phyloP scores from a whole-genome alignment of 306 rosid species.

The Comarum palustre region DNA sequence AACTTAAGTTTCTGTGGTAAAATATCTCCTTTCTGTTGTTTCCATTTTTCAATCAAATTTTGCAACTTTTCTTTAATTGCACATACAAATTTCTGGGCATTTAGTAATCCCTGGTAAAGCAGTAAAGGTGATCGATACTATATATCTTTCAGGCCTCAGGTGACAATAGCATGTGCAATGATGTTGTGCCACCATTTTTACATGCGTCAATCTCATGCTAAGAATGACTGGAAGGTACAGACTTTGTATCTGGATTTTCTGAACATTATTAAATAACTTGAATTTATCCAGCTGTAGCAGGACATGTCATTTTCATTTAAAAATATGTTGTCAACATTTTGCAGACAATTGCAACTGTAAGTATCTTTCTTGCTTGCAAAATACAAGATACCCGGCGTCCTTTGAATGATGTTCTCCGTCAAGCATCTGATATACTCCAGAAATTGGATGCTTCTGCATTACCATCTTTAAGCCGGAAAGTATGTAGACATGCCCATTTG shows the following conservation, averaged over 20 bases:
- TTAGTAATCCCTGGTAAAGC: neutral
- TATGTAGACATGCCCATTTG: constrained; percentile 17
- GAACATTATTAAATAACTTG: neutral
- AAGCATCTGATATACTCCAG: constrained; percentile 35
- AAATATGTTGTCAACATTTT: constrained; percentile 10
- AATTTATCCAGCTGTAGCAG: neutral
- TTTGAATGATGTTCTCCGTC: constrained; percentile 39
- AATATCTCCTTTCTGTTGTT: neutral
- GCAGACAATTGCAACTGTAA: constrained; percentile 46
- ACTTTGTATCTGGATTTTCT: neutral
- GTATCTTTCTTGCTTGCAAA: constrained; percentile 49
- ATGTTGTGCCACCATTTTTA: constrained; percentile 54
- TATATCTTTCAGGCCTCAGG: constrained; percentile 50
- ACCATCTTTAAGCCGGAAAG: constrained; percentile 36
- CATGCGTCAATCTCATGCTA: constrained; percentile 47
- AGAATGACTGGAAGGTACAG: constrained; percentile 55
- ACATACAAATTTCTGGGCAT: neutral
- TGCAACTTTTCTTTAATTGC: neutral
- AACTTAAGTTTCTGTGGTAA: neutral
- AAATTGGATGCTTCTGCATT: constrained; percentile 42
- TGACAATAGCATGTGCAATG: constrained; percentile 50
- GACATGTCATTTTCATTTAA: neutral
- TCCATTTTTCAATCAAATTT: neutral
- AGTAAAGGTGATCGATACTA: constrained; percentile 18
- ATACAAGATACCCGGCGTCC: constrained; percentile 41